These are phyloP conservation scores for Boletus speciosus DNA, from an alignment of 768 basidiomycete genomes.

Conservation along the genomic window DNA sequence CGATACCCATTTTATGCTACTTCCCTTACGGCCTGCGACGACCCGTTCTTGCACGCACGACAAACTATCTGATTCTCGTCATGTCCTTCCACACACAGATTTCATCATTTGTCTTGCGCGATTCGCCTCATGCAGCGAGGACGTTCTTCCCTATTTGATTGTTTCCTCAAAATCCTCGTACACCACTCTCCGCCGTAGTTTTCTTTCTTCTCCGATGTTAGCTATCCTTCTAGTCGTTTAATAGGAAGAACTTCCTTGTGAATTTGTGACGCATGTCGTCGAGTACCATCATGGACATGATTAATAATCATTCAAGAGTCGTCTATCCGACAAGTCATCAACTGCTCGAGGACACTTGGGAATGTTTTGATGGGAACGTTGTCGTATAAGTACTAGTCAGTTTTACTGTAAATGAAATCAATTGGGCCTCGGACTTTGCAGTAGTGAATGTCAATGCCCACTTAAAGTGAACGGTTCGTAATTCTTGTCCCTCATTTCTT, in stretches of 20 bases:
- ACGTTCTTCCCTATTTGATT: conserved; percentile 11
- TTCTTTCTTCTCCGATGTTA: conserved; percentile 14
- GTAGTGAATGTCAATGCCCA: conserved; percentile 1
- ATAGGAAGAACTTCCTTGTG: conserved; percentile 24
- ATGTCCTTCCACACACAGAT: conserved; percentile 20
- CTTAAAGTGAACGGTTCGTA: conserved; percentile 1
- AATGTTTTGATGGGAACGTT: neutral
- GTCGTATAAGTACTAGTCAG: too few relatives aligned
- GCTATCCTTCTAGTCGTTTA: conserved; percentile 18
- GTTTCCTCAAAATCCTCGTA: conserved; percentile 12
- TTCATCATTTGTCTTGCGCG: conserved; percentile 27
- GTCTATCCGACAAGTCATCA: neutral
- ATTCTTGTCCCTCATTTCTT: neutral
- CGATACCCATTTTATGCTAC: conserved; percentile 35
- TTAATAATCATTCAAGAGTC: conserved; percentile 15
- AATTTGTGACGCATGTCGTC: conserved; percentile 16
- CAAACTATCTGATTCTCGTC: conserved; percentile 34
- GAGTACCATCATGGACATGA: conserved; percentile 11
- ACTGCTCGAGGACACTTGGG: too few relatives aligned
- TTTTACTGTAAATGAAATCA: too few relatives aligned
- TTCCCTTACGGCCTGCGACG: conserved; percentile 35
- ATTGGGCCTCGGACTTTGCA: too few relatives aligned
- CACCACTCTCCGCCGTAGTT: conserved; percentile 13
- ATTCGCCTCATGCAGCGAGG: conserved; percentile 15
- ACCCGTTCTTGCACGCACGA: conserved; percentile 33